phyloP scores from a whole-genome alignment of 768 basidiomycete genomes.

The Tulasnella sp. region DNA sequence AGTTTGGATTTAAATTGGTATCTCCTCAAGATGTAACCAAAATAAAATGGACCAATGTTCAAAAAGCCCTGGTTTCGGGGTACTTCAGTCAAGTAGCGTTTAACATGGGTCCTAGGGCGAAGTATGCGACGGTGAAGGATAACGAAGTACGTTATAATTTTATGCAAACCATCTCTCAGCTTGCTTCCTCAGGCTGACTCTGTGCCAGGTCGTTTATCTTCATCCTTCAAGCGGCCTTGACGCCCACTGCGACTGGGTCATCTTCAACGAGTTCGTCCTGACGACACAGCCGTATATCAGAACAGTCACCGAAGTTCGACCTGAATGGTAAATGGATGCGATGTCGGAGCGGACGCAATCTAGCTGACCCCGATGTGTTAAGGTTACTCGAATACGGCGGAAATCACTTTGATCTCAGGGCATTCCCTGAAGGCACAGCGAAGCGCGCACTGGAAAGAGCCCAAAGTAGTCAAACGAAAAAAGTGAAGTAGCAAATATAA shows the following conservation, averaged over 20 bases:
- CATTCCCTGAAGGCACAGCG: slow-evolving; percentile 65
- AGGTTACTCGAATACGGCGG: slow-evolving; percentile 63
- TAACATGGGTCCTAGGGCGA: slow-evolving; percentile 77
- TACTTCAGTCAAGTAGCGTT: slow-evolving; percentile 46
- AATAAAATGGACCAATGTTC: slow-evolving; percentile 39
- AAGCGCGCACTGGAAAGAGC: slow-evolving; percentile 59
- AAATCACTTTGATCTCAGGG: slow-evolving; percentile 62
- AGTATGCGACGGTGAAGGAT: slow-evolving; percentile 88
- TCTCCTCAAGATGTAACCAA: slow-evolving; percentile 39
- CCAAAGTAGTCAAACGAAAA: background rate
- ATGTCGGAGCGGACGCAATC: background rate
- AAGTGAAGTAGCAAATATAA: background rate
- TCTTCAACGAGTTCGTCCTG: slow-evolving; percentile 91
- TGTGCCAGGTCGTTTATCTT: slow-evolving; percentile 55
- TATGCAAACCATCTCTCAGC: background rate
- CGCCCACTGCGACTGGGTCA: slow-evolving; percentile 82
- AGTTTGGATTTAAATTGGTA: slow-evolving; percentile 40
- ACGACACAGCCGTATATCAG: slow-evolving; percentile 86
- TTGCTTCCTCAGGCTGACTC: slow-evolving; percentile 12
- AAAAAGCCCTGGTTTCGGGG: slow-evolving; percentile 41
- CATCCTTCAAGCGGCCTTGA: slow-evolving; percentile 88
- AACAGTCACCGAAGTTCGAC: slow-evolving; percentile 80
- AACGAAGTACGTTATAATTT: slow-evolving; percentile 58
- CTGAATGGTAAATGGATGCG: slow-evolving; percentile 65
- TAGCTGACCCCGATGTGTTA: background rate